Conservation (phyloP, 257 asterid species). For the Solanum infundibuliforme region DNA sequence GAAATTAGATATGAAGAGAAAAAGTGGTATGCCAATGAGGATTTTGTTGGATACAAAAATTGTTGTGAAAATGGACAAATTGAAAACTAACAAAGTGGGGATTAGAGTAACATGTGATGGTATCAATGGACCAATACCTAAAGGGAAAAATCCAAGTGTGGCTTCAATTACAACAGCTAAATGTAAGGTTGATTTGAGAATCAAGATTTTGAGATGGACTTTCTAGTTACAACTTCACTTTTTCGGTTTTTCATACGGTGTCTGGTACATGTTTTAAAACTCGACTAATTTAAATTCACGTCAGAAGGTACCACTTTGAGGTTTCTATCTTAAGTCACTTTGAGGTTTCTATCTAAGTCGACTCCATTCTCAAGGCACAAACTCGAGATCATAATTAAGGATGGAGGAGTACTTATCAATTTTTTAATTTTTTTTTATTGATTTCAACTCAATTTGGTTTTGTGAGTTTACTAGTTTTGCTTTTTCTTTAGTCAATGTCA, state of each 20-base stretch:
- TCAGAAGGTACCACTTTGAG: not conserved
- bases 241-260: not conserved
- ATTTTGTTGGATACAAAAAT: constrained; percentile 60
- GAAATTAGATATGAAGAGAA: constrained; percentile 52
- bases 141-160: constrained; percentile 40
- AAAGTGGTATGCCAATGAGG: constrained; percentile 43
- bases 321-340: not conserved
- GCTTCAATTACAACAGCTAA: constrained; percentile 39
- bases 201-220: constrained; percentile 84
- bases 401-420: not conserved
- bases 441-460: not conserved
- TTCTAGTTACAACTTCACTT: constrained; percentile 20
- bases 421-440: not conserved
- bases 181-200: constrained; percentile 75
- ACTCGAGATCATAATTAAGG: not conserved
- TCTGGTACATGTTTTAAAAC: not conserved
- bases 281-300: not conserved
- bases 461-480: not conserved
- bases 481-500: not conserved
- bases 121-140: constrained; percentile 55
- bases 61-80: constrained; percentile 51
- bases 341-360: not conserved
- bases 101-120: constrained; percentile 63
- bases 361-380: not conserved
- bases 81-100: constrained; percentile 59